Percentiles rank a stretch among this genome's conserved stretches.
These are phyloP conservation scores for Elaeis oleifera DNA, from an alignment of 202 grass and related monocot species.

Conservation along the genomic window DNA sequence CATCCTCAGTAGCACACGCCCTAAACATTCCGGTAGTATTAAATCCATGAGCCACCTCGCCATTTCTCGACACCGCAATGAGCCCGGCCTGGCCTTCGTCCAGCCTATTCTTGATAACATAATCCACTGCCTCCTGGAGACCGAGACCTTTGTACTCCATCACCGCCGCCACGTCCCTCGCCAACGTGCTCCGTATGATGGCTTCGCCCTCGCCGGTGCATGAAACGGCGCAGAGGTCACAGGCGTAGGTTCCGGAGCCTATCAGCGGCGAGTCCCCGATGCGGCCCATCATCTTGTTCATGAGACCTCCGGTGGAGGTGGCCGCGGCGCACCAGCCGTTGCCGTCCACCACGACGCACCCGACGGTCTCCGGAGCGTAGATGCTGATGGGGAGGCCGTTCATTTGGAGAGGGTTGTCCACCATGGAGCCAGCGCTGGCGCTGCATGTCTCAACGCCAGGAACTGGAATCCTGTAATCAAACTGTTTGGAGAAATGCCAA, in stretches of 20 bases:
- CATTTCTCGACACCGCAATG: constrained; percentile 63
- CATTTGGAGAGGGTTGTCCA: constrained; percentile 43
- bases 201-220: constrained; percentile 94
- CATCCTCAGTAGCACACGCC: constrained; percentile 69
- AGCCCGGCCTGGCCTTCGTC: constrained; percentile 66
- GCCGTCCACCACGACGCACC: constrained; percentile 63
- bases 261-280: constrained; percentile 93
- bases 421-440: constrained; percentile 5
- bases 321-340: constrained; percentile 45
- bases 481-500: constrained; percentile 22
- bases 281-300: constrained; percentile 91
- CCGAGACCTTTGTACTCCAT: constrained; percentile 82
- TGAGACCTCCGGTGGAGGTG: constrained; percentile 76
- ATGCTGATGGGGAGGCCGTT: constrained; percentile 91
- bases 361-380: constrained; percentile 90
- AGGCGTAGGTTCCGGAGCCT: constrained; percentile 77
- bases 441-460: constrained; percentile 35
- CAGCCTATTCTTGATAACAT: constrained; percentile 57
- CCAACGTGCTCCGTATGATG: constrained; percentile 87
- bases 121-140: constrained; percentile 71
- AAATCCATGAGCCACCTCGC: constrained; percentile 63
- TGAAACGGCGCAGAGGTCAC: constrained; percentile 52
- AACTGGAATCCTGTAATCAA: constrained; percentile 75
- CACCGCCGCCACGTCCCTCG: constrained; percentile 71
- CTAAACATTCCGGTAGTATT: constrained; percentile 93